These are phyloP conservation scores for Trichaptum fuscoviolaceum DNA, from an alignment of 768 basidiomycete genomes.

Conservation along the genomic window DNA sequence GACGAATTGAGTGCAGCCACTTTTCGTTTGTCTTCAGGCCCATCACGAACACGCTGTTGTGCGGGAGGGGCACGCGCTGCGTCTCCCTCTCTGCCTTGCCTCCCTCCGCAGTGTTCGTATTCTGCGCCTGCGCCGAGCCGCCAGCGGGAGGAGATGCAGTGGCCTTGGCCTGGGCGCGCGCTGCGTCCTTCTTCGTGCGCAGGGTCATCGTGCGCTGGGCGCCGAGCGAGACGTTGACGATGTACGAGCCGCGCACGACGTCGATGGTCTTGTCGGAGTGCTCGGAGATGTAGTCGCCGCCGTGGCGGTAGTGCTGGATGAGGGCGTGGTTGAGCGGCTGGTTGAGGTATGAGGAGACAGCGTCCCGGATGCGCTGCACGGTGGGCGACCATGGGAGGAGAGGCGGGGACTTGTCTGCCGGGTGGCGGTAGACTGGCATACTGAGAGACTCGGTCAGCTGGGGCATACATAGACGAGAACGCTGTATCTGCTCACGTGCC, in stretches of 20 bases:
- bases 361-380: conserved; percentile 56
- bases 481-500: conserved; percentile 33
- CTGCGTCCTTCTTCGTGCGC: conserved; percentile 52
- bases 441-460: conserved; percentile 26
- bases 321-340: conserved; percentile 81
- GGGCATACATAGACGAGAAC: conserved; percentile 8
- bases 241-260: conserved; percentile 63
- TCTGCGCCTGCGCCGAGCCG: not conserved
- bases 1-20: conserved; percentile 75
- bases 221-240: conserved; percentile 79
- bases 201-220: conserved; percentile 75
- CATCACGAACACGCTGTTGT: conserved; percentile 81
- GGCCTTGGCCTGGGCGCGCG: conserved; percentile 2
- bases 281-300: conserved; percentile 79
- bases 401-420: conserved; percentile 71
- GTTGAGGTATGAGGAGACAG: conserved; percentile 50
- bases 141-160: not conserved
- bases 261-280: conserved; percentile 88
- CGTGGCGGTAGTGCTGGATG: conserved; percentile 75
- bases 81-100: conserved; percentile 14
- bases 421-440: conserved; percentile 78
- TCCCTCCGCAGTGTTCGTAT: not conserved
- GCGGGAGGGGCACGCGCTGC: conserved; percentile 68
- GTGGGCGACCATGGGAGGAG: conserved; percentile 64
- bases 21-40: conserved; percentile 65